These are phyloP conservation scores for Russula griseocarnosa DNA, from an alignment of 768 basidiomycete species.

Conservation along the genomic window DNA sequence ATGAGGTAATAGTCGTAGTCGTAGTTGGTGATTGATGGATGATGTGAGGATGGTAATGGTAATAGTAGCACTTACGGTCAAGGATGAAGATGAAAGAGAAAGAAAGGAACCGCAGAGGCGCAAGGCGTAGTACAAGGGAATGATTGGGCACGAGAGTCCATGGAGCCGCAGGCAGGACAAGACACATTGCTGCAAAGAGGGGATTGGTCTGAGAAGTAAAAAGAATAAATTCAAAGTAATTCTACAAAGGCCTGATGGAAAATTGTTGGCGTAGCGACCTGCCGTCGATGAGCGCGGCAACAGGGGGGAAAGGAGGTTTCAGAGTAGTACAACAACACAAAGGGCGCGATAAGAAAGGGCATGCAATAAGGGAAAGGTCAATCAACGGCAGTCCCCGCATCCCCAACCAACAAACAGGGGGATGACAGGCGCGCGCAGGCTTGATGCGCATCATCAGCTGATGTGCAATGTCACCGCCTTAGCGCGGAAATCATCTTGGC, in stretches of 20 bases:
- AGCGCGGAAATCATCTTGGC: constrained; percentile 89
- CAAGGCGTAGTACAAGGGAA: constrained; percentile 1
- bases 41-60: neutral
- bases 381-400: neutral
- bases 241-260: neutral
- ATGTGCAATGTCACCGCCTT: constrained; percentile 45
- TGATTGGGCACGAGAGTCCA: neutral
- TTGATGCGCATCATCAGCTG: constrained; percentile 1
- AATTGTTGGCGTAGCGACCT: neutral
- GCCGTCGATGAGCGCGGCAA: neutral
- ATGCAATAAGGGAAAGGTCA: neutral
- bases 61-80: neutral
- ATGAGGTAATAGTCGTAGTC: neutral
- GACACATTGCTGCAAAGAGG: neutral
- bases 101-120: neutral
- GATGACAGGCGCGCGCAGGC: no score
- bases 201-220: neutral
- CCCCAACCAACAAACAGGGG: no score
- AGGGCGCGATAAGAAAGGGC: neutral
- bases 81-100: neutral
- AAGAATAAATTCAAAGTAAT: constrained; percentile 1
- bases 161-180: neutral
- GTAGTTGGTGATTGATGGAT: neutral
- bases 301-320: neutral
- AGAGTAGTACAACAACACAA: neutral